Percentiles rank a stretch among this genome's conserved stretches.
Evolutionary conservation across 2,329 filamentous ascomycete genomes (phyloP).

Genomic region (Aureobasidium leucospermi): DNA sequence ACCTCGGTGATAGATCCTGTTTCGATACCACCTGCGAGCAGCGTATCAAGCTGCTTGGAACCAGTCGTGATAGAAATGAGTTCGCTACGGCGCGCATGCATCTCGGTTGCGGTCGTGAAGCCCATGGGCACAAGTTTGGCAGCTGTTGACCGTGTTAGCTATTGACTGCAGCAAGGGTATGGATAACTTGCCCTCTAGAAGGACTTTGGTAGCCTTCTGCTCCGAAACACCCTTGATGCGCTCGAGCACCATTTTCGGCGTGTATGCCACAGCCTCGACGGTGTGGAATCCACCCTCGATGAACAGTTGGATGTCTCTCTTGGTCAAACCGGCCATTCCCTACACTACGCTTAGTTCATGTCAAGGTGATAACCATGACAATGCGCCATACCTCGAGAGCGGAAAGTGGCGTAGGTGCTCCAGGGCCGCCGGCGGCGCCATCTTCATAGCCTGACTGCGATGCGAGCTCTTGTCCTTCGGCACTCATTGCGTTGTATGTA

Average conservation of each 20-base stretch:
- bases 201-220: constrained; percentile 86
- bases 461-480: constrained; percentile 48
- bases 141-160: constrained; percentile 44
- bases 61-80: constrained; percentile 97
- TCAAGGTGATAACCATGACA: constrained; percentile 14
- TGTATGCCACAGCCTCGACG: constrained; percentile 93
- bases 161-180: not conserved
- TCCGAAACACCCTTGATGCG: constrained; percentile 98
- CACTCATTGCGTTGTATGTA: constrained; percentile 32
- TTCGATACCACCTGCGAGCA: constrained; percentile 89
- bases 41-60: constrained; percentile 92
- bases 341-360: constrained; percentile 33
- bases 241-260: constrained; percentile 70
- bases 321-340: constrained; percentile 85
- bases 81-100: constrained; percentile 94
- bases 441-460: constrained; percentile 71
- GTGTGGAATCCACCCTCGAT: constrained; percentile 91
- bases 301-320: constrained; percentile 87
- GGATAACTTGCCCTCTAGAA: constrained; percentile 68
- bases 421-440: constrained; percentile 66
- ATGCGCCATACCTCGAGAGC: constrained; percentile 66
- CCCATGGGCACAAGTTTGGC: constrained; percentile 97
- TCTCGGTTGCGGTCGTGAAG: constrained; percentile 97
- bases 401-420: constrained; percentile 82
- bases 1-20: constrained; percentile 97